phyloP scores from a whole-genome alignment of 129 eudicot species.

The Flaveria brownii region DNA sequence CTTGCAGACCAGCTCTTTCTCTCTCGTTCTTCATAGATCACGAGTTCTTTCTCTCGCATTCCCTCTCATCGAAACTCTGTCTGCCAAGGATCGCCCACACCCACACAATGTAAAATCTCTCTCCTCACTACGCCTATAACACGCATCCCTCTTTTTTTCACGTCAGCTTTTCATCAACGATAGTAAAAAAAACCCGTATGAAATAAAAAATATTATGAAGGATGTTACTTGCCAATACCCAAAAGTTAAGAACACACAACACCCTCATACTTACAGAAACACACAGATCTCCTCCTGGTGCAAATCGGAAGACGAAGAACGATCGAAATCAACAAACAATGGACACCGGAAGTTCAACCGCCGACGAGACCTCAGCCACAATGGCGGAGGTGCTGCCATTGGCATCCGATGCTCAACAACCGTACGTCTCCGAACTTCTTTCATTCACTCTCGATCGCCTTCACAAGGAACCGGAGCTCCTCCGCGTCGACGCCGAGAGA shows the following conservation, averaged over 20 bases:
- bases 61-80: no score
- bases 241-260: neutral
- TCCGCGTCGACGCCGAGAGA: slow-evolving; percentile 96
- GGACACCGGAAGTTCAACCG: slow-evolving; percentile 41
- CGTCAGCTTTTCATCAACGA: no score
- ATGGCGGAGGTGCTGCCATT: slow-evolving; percentile 67
- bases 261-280: neutral
- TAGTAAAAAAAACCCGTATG: no score
- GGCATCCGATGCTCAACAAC: slow-evolving; percentile 88
- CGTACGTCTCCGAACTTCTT: slow-evolving; percentile 96
- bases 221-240: neutral
- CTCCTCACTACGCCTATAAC: no score
- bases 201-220: neutral
- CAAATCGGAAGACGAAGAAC: slow-evolving; percentile 12
- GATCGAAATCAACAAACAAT: slow-evolving; percentile 38
- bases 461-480: slow-evolving; percentile 97
- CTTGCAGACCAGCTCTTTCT: no score
- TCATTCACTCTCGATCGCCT: slow-evolving; percentile 99
- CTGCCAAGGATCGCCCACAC: no score
- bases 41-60: no score
- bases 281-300: slow-evolving; percentile 26
- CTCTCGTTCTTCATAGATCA: no score
- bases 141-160: no score
- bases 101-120: no score
- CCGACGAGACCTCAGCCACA: slow-evolving; percentile 40